Evolutionary conservation across 2,329 filamentous ascomycete species (phyloP).

Genomic region (Zasmidium cellare): DNA sequence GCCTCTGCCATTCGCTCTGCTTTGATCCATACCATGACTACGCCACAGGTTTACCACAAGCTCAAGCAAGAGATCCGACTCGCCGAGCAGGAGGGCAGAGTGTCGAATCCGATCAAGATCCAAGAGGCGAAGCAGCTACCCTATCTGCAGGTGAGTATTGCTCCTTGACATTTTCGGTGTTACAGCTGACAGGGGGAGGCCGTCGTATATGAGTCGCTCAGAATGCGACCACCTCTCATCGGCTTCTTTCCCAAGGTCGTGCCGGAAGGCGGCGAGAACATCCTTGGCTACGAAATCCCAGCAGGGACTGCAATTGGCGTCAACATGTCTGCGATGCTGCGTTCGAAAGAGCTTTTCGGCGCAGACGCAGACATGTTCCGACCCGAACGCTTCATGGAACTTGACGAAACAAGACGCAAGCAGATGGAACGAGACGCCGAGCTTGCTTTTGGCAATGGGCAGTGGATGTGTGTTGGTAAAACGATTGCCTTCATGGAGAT

Average conservation of each 20-base stretch:
- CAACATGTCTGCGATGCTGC: conserved; percentile 37
- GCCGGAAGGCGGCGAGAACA: conserved; percentile 37
- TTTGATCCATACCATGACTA: background rate
- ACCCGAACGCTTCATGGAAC: conserved; percentile 35
- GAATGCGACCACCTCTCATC: conserved; percentile 46
- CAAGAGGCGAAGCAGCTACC: conserved; percentile 36
- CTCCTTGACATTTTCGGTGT: no score
- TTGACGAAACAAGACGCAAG: background rate
- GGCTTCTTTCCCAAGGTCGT: conserved; percentile 39
- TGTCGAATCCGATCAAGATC: conserved; percentile 30
- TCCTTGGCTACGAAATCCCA: conserved; percentile 37
- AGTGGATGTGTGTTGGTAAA: conserved; percentile 5
- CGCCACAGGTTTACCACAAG: background rate
- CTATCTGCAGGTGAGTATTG: conserved; percentile 32
- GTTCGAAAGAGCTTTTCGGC: conserved; percentile 30
- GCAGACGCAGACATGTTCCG: conserved; percentile 34
- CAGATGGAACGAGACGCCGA: conserved; percentile 3
- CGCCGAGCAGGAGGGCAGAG: conserved; percentile 17
- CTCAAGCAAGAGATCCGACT: background rate
- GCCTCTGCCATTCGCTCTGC: background rate
- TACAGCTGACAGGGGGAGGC: conserved; percentile 25
- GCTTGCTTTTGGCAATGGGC: conserved; percentile 5
- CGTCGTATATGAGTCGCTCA: conserved; percentile 45
- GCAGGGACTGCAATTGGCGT: conserved; percentile 29
- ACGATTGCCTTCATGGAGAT: conserved; percentile 8